Evolutionary conservation across 805 yeast species (phyloP).

Genomic region (Wickerhamiella allomyrinae): DNA sequence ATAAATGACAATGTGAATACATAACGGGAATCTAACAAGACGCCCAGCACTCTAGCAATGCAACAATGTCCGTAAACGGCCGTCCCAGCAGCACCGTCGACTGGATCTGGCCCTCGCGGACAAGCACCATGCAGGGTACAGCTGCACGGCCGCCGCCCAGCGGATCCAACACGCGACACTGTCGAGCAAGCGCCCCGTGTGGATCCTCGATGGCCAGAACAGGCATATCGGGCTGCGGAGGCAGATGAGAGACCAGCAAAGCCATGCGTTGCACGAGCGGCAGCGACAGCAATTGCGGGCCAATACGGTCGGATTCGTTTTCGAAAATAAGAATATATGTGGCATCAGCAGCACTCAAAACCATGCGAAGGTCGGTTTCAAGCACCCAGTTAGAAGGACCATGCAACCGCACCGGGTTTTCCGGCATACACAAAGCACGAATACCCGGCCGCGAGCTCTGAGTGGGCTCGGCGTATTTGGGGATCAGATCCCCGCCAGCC

Average conservation of each 20-base stretch:
- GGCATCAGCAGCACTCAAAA: slow-evolving; percentile 11
- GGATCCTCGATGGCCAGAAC: slow-evolving; percentile 15
- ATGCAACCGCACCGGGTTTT: slow-evolving; percentile 8
- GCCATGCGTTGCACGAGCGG: slow-evolving; percentile 9
- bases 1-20: neutral
- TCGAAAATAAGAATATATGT: slow-evolving; percentile 14
- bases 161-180: slow-evolving; percentile 22
- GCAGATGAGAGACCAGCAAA: slow-evolving; percentile 8
- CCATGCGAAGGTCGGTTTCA: slow-evolving; percentile 4
- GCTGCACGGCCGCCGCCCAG: slow-evolving; percentile 23
- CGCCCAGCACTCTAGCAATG: neutral
- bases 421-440: slow-evolving; percentile 10
- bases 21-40: slow-evolving; percentile 3
- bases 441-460: slow-evolving; percentile 16
- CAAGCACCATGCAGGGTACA: slow-evolving; percentile 20
- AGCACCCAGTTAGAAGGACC: slow-evolving; percentile 3
- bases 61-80: slow-evolving; percentile 4
- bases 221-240: slow-evolving; percentile 2
- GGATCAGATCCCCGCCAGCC: slow-evolving; percentile 8
- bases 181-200: slow-evolving; percentile 17
- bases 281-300: slow-evolving; percentile 5
- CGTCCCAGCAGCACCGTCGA: slow-evolving; percentile 16
- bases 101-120: slow-evolving; percentile 16
- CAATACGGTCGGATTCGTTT: slow-evolving; percentile 3
- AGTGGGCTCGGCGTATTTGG: slow-evolving; percentile 8